phyloP scores from a whole-genome alignment of 805 yeast species.

The Saccharomycopsis sp. region DNA sequence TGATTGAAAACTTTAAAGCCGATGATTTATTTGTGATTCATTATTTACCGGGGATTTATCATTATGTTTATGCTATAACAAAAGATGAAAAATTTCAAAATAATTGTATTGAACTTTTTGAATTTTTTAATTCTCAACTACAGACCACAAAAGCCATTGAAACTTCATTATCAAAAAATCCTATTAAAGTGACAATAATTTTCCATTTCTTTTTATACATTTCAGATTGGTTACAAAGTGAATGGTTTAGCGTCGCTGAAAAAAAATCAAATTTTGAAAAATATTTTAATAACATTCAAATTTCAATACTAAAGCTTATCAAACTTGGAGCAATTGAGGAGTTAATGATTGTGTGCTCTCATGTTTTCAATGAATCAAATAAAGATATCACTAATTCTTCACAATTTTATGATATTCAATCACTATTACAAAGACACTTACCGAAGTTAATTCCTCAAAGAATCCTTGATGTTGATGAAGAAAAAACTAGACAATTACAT shows the following conservation, averaged over 20 bases:
- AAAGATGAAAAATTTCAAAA: not conserved
- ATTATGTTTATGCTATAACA: slow-evolving; percentile 6
- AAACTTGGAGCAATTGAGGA: slow-evolving; percentile 57
- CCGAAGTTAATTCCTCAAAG: slow-evolving; percentile 47
- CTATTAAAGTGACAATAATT: slow-evolving; percentile 6
- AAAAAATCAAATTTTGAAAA: slow-evolving; percentile 13
- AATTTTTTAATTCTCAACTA: slow-evolving; percentile 5
- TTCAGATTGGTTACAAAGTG: slow-evolving; percentile 15
- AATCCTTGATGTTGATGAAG: slow-evolving; percentile 39
- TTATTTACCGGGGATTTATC: slow-evolving; percentile 48
- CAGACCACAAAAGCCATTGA: not conserved
- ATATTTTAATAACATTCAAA: slow-evolving; percentile 11
- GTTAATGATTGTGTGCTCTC: slow-evolving; percentile 50
- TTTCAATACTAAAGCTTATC: slow-evolving; percentile 10
- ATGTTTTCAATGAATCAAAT: slow-evolving; percentile 32
- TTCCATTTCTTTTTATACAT: slow-evolving; percentile 11
- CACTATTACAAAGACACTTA: slow-evolving; percentile 53
- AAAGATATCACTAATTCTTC: slow-evolving; percentile 29
- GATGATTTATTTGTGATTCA: slow-evolving; percentile 59
- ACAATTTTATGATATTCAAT: slow-evolving; percentile 53
- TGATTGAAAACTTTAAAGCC: slow-evolving; percentile 35
- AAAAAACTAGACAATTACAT: slow-evolving; percentile 29
- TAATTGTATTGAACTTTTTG: slow-evolving; percentile 8
- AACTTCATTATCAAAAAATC: slow-evolving; percentile 1
- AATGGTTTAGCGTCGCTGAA: slow-evolving; percentile 10